Evolutionary conservation across 2,329 filamentous ascomycete species (phyloP), one percentile per base, ranked within the genome.

Genomic region (Aspergillus niger): DNA sequence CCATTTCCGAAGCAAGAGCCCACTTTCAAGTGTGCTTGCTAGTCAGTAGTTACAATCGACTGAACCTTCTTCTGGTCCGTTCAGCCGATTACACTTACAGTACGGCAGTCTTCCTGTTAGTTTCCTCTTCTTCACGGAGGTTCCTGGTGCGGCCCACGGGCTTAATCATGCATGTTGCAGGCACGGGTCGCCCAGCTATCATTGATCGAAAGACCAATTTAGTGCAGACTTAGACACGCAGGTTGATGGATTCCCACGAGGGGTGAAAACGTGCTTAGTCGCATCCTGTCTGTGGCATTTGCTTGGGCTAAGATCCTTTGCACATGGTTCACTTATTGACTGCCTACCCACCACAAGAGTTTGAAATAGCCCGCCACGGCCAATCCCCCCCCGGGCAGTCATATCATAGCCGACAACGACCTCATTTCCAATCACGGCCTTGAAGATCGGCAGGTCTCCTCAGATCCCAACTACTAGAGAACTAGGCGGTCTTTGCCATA

Each of bases 31-130:
- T 30, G 47, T 24, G 32, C 32, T 13, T 47, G 43, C 44, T 49
- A 49, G 44, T 49, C 22, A 49, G 22, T 22, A 49, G 44, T 49
- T 22, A 49, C 44, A 36, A 36, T 36, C 13, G 5, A 49, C 47
- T 50, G 47, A 50, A 50, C 47, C 28, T 50, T 30, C 47, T n/a
- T 50, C n/a, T n/a, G 47, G 47, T 50, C 47, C 47, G 47, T 24
- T 50, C 28, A 50, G 8, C 47, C 26, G 24, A 20, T 50, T 30
- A 50, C 47, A 30, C 47, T 17, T 30, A n/a, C 26, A 13, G 20
- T 50, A 50, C 47, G n/a, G 26, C 26, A 20, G n/a, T 28, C 13
- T 22, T 17, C 24, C 41, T 11, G 20, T 44, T 44, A 44, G 20
- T 50, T 50, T 15, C n/a, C 26, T 30, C 4, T 50, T 32, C 26